Evolutionary conservation across 139 green algal species (phyloP), one percentile per base, ranked within the genome.

Genomic region (Chlorella sp.): DNA sequence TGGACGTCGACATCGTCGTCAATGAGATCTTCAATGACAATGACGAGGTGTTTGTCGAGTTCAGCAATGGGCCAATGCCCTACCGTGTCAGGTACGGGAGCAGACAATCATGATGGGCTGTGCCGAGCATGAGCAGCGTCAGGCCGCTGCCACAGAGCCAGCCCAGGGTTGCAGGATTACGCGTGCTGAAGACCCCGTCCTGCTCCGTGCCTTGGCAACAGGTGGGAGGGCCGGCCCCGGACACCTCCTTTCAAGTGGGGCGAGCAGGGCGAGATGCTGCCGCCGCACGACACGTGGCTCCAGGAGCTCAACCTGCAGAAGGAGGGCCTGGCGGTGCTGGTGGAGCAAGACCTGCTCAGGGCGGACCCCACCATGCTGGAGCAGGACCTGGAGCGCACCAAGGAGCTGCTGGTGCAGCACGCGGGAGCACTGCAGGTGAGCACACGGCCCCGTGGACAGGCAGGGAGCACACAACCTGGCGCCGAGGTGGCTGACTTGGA

Each of bases 1-100:
- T 89, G 62, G 89, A 94, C 72, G 71, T 86, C 0, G 86, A 94
- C 82, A 87, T 90, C 27, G 87, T 94, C 35, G 70, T 94, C 22
- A 91, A 90, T 63, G 89, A 92, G 74, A 78, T 90, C 4, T 87
- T 88, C 29, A 70, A 49, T 14, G 87, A 91, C 33, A 80, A 81
- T 0, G 85, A 89, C 35, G 83, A 90, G 69, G 27, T 94, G 49
- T 77, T 77, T 49, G 85, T 94, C 31, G 86, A 93, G 72, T 93
- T 88, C 74, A 86, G 76, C 36, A 80, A 83, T 49, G 89, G 89
- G 1, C 89, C 89, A 0, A 60, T 77, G 42, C 81, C 85, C 1
- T 92, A 80, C 75, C 75, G 70, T 68, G 80, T 80, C 31, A 82
- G 88, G 83, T 92, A 22, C 3, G 74, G 0, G 6, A 26, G 17